Percentiles rank a stretch among this genome's conserved stretches.
Evolutionary conservation across 2,329 filamentous ascomycete genomes (phyloP).

Genomic region (Calonectria hongkongensis): DNA sequence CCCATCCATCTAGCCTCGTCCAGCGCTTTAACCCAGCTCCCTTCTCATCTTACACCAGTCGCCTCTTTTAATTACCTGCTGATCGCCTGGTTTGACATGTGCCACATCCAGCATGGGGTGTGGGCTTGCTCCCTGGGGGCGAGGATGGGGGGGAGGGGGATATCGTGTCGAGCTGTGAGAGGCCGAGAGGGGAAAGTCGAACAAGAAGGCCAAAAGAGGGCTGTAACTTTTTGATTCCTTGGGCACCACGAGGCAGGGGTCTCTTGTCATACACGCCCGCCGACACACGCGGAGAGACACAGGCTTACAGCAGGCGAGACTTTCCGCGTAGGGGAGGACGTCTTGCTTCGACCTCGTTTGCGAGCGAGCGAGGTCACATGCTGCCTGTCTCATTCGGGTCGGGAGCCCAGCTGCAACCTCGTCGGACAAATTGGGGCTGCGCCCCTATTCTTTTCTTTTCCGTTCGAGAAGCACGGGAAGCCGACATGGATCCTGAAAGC

Average conservation of each 20-base stretch:
- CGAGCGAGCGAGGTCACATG: conserved; percentile 22
- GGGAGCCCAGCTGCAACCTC: conserved; percentile 1
- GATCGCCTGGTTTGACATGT: conserved; percentile 44
- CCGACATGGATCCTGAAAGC: conserved; percentile 37
- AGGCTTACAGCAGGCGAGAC: conserved; percentile 23
- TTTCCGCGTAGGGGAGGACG: neutral
- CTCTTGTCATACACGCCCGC: conserved; percentile 8
- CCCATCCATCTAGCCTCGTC: neutral
- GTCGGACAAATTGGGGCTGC: conserved; percentile 12
- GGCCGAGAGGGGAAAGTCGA: conserved; percentile 44
- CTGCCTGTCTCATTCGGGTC: conserved; percentile 24
- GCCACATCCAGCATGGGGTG: conserved; percentile 46
- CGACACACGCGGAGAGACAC: neutral
- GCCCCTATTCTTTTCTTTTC: conserved; percentile 20
- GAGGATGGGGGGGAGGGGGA: conserved; percentile 40
- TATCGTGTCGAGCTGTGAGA: conserved; percentile 60
- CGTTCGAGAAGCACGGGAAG: conserved; percentile 40
- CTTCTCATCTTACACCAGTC: conserved; percentile 25
- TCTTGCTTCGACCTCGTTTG: neutral
- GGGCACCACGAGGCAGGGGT: conserved; percentile 13
- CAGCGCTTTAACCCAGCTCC: conserved; percentile 4
- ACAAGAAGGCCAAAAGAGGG: conserved; percentile 44
- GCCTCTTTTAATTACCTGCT: conserved; percentile 23
- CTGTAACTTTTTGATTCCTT: conserved; percentile 35
- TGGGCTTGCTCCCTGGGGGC: conserved; percentile 9